phyloP scores from a whole-genome alignment of 225 moss, liverwort and hornwort species.

The Physcomitrium patens region DNA sequence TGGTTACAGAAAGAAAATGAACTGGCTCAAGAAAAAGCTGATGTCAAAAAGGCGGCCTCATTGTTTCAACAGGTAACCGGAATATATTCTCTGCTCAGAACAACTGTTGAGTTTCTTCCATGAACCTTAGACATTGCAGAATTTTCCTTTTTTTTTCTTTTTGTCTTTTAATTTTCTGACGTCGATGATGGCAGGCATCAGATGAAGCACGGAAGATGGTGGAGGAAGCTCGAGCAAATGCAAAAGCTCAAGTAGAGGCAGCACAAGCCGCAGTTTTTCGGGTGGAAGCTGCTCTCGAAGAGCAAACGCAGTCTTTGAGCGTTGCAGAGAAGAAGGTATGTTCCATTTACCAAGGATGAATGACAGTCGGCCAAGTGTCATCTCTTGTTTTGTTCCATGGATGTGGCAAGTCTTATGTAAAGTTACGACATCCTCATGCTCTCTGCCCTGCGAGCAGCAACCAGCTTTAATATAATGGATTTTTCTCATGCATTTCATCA shows the following conservation, averaged over 20 bases:
- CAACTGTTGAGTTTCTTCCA: slow-evolving; percentile 2
- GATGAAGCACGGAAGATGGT: slow-evolving; percentile 76
- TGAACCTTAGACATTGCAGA: slow-evolving; percentile 4
- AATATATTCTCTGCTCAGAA: background rate
- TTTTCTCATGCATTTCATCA: background rate
- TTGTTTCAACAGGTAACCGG: slow-evolving; percentile 64
- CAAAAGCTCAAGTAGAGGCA: slow-evolving; percentile 60
- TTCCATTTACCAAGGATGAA: background rate
- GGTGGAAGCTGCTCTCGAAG: slow-evolving; percentile 67
- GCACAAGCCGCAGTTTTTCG: slow-evolving; percentile 59
- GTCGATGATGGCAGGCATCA: slow-evolving; percentile 55
- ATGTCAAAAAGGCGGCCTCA: slow-evolving; percentile 59
- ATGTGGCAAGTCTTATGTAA: background rate
- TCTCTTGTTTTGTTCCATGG: background rate
- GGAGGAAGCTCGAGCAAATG: slow-evolving; percentile 66
- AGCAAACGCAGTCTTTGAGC: slow-evolving; percentile 61
- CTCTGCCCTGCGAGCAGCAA: slow-evolving; percentile 11
- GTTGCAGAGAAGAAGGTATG: slow-evolving; percentile 62
- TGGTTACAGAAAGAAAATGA: slow-evolving; percentile 67
- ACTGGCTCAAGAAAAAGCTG: slow-evolving; percentile 67
- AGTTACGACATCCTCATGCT: background rate
- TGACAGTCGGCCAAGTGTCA: slow-evolving; percentile 6
- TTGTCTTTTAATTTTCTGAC: no score
- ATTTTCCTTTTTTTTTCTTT: background rate
- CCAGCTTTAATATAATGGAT: background rate